Percentiles rank a stretch among this genome's conserved stretches.
Conservation (phyloP, 768 basidiomycete genomes). For the Calocybe gangraenosa region DNA sequence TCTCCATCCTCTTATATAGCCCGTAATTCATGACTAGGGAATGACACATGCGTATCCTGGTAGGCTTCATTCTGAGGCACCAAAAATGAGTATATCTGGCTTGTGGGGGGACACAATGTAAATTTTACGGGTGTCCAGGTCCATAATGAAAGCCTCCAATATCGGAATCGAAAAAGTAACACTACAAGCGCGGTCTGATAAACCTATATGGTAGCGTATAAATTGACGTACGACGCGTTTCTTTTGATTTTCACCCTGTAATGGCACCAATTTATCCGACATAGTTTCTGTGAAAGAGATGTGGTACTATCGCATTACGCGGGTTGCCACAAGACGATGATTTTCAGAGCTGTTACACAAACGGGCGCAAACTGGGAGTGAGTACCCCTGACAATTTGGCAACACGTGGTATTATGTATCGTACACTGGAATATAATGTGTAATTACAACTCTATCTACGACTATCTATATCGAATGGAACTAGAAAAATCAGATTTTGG, state of each 20-base stretch:
- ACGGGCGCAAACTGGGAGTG: no score
- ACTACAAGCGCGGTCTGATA: slow-evolving; percentile 41
- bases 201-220: slow-evolving; percentile 12
- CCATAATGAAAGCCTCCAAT: slow-evolving; percentile 99
- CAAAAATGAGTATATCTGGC: slow-evolving; percentile 12
- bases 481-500: slow-evolving; percentile 44
- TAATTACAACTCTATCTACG: no score
- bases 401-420: no score
- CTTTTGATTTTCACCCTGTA: slow-evolving; percentile 71
- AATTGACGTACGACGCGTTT: slow-evolving; percentile 76
- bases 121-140: slow-evolving; percentile 80
- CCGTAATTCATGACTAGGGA: slow-evolving; percentile 99
- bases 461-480: no score
- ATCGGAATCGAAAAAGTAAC: slow-evolving; percentile 99
- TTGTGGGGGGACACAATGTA: slow-evolving; percentile 4
- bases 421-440: no score
- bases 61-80: slow-evolving; percentile 83
- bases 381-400: no score
- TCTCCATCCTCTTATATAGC: slow-evolving; percentile 99
- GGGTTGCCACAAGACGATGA: background rate
- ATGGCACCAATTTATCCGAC: slow-evolving; percentile 53
- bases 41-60: slow-evolving; percentile 98
- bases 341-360: no score
- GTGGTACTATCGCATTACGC: slow-evolving; percentile 12
- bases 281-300: slow-evolving; percentile 19